These are phyloP conservation scores for Parvularia atlantis DNA, from an alignment of 78 protist species.

Conservation along the genomic window DNA sequence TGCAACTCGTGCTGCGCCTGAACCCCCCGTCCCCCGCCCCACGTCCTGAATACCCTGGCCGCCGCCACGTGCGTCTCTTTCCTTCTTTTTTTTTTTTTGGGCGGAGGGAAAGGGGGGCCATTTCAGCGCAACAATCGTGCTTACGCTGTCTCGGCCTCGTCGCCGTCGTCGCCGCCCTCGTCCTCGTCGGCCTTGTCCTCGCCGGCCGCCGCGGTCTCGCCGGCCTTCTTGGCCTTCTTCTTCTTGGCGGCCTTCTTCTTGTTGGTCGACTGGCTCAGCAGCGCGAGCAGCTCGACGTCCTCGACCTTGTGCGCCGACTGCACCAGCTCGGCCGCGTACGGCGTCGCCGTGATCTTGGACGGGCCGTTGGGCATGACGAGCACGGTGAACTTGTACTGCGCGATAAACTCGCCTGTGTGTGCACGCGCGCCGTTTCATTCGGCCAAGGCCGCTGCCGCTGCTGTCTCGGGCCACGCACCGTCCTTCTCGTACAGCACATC, in stretches of 20 bases:
- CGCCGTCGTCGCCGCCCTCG: too few species aligned
- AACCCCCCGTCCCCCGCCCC: too few species aligned
- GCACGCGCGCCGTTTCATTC: neutral
- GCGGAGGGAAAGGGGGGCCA: too few species aligned
- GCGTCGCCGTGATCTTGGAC: neutral
- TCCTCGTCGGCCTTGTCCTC: too few species aligned
- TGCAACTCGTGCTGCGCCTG: too few species aligned
- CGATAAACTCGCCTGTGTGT: constrained; percentile 38
- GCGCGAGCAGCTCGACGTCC: neutral
- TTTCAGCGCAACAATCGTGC: too few species aligned
- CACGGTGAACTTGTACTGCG: constrained; percentile 83
- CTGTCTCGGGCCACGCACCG: too few species aligned
- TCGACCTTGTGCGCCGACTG: neutral
- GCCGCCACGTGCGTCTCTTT: too few species aligned
- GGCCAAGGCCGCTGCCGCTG: too few species aligned
- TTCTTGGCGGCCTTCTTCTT: neutral
- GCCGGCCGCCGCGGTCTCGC: neutral
- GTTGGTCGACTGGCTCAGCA: neutral
- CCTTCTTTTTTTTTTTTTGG: too few species aligned
- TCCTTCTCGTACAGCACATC: constrained; percentile 78
- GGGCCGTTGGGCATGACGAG: constrained; percentile 3
- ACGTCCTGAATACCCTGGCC: too few species aligned
- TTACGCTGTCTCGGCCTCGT: too few species aligned
- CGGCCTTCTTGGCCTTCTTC: constrained; percentile 2
- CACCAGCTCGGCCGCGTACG: neutral